Percentiles rank a stretch among this genome's conserved stretches.
phyloP scores from a whole-genome alignment of 2,329 filamentous ascomycete genomes.

The Diaporthe eres region DNA sequence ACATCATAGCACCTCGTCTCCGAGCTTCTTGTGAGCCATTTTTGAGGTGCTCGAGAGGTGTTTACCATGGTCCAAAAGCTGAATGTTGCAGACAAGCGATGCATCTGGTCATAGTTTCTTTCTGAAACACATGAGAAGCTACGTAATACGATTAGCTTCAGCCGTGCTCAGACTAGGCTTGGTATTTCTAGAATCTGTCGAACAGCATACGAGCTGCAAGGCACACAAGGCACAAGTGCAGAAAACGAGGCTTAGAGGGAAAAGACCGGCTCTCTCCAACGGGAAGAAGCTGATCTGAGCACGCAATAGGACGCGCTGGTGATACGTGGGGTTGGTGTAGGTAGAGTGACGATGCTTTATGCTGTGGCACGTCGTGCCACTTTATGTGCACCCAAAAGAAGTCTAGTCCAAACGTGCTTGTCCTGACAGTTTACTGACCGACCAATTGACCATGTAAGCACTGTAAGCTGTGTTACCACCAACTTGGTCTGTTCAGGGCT shows the following conservation, averaged over 20 bases:
- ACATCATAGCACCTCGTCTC: background rate
- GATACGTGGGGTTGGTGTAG: constrained; percentile 36
- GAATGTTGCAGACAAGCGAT: constrained; percentile 13
- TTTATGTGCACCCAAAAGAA: constrained; percentile 30
- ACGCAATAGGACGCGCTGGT: constrained; percentile 35
- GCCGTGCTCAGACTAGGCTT: constrained; percentile 15
- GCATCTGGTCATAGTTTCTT: constrained; percentile 5
- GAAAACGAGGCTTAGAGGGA: constrained; percentile 7
- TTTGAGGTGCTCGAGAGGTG: background rate
- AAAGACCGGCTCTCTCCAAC: constrained; percentile 1
- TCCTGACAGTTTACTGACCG: constrained; percentile 28
- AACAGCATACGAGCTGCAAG: constrained; percentile 43
- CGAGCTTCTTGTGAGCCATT: background rate
- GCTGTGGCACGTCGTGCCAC: constrained; percentile 31
- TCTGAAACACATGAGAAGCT: constrained; percentile 27
- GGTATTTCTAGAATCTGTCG: constrained; percentile 31
- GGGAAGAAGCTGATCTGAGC: constrained; percentile 18
- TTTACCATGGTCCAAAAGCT: background rate
- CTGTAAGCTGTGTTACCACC: constrained; percentile 39
- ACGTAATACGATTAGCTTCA: constrained; percentile 21
- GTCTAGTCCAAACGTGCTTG: constrained; percentile 29
- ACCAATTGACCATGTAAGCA: constrained; percentile 39
- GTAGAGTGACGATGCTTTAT: constrained; percentile 30
- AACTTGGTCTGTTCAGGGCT: background rate
- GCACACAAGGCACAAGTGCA: constrained; percentile 42